phyloP scores from a whole-genome alignment of 176 grass and related monocot genomes.

The Poa annua region DNA sequence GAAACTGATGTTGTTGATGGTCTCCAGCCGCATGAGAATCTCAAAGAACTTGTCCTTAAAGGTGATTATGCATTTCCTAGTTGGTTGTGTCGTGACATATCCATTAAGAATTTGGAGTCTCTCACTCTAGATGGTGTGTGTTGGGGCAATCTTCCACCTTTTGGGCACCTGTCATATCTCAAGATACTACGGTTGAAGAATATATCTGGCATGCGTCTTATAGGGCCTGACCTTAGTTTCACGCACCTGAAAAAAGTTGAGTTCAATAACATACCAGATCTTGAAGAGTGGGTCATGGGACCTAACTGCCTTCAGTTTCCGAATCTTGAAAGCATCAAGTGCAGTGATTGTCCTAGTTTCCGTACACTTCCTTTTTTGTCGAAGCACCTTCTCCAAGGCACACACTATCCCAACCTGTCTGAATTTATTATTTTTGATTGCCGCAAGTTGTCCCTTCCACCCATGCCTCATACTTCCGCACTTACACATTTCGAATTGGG shows the following conservation, averaged over 20 bases:
- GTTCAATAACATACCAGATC: neutral
- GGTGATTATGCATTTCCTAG: neutral
- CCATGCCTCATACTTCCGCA: too few relatives aligned
- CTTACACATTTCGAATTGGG: too few relatives aligned
- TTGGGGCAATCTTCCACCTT: neutral
- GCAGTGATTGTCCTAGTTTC: neutral
- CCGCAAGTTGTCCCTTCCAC: too few relatives aligned
- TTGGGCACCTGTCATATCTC: neutral
- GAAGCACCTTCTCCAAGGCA: neutral
- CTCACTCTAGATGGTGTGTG: neutral
- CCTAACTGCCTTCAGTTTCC: neutral
- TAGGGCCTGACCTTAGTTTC: neutral
- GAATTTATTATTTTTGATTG: too few relatives aligned
- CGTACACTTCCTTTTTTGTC: neutral
- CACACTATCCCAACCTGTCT: neutral
- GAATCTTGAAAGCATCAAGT: neutral
- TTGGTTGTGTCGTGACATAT: neutral
- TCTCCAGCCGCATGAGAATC: neutral
- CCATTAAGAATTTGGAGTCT: neutral
- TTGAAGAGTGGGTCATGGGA: constrained; percentile 23
- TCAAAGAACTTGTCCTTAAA: neutral
- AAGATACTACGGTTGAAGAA: neutral
- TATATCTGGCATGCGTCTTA: neutral
- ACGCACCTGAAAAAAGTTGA: neutral
- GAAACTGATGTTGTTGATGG: neutral